Evolutionary conservation across 352 stramenopile species (phyloP).

Genomic region (Blastocystis sp.): DNA sequence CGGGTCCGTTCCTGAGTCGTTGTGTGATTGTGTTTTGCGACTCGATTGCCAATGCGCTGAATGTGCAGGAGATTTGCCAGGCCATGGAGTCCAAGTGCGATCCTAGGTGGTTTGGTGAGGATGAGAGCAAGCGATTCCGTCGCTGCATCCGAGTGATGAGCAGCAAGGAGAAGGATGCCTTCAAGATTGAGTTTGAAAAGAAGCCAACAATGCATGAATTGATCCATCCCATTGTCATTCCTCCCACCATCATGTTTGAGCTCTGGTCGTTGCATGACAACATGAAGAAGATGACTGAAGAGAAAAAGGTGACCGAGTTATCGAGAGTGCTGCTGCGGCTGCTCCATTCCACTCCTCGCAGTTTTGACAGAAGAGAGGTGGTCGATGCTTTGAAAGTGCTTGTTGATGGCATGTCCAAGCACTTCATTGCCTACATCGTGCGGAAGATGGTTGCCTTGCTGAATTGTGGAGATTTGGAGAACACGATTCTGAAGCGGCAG

Average conservation of each 20-base stretch:
- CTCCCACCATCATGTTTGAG: background rate
- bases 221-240: background rate
- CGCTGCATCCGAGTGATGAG: conserved; percentile 9
- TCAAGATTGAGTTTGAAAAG: conserved; percentile 1
- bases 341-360: background rate
- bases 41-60: background rate
- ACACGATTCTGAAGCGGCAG: no score
- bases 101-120: conserved; percentile 20
- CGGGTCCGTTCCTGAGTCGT: conserved; percentile 14
- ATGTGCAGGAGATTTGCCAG: conserved; percentile 29
- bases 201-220: background rate
- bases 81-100: background rate
- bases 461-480: no score
- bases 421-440: no score
- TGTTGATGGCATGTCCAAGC: no score
- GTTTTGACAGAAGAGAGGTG: no score
- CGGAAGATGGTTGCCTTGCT: no score
- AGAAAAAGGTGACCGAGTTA: background rate
- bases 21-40: conserved; percentile 39
- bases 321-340: background rate
- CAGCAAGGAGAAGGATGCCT: background rate
- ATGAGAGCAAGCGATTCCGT: conserved; percentile 4
- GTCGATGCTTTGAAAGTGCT: no score
- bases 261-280: background rate
- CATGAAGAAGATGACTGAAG: background rate